Evolutionary conservation across 805 yeast species (phyloP), one percentile per base, ranked within the genome.

Genomic region (Lachancea sp.): DNA sequence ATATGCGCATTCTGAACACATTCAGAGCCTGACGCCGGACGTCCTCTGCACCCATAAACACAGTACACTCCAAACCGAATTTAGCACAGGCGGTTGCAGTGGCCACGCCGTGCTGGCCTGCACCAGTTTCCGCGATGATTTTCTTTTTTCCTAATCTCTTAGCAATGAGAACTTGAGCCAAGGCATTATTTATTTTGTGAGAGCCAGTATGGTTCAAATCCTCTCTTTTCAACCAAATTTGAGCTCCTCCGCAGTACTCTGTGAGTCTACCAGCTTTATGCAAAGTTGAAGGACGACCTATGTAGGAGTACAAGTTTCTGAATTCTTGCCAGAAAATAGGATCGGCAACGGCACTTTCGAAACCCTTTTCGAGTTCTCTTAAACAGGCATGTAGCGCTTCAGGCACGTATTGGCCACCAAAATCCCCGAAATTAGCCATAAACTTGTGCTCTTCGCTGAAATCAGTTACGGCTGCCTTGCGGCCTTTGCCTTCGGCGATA

Each of bases 31-130:
- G 99, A 67, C 99, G 85, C 64, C 96, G 83, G 32, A 86, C 96
- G 69, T 92, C 99, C 68, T 92, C 98, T 33, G 97, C 97, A 48
- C 99, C 99, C 99, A 92, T 92, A 59, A 77, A 90, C 25, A 92
- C 95, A 12, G 86, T 86, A 71, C 98, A 92, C 61, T 83, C 77
- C 65, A 92, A 64, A 38, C 98, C 98, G 54, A 92, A 84, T 58
- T 83, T 83, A 48, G 95, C 95, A 71, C 89, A 81, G 0, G 94
- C 95, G 45, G 95, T 84, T 22, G 95, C 95, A 38, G 92, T 84
- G 29, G 95, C 95, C 28, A 84, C 95, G 69, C 95, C 95, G 58
- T 84, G 95, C 66, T 84, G 95, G 51, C 95, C 95, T 38, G 95
- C 95, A 66, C 95, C 95, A 28, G 95, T 84, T 68, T 84, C 95